Base-by-base conservation (phyloP, 768 basidiomycete species). In the Lactarius tabidus region DNA sequence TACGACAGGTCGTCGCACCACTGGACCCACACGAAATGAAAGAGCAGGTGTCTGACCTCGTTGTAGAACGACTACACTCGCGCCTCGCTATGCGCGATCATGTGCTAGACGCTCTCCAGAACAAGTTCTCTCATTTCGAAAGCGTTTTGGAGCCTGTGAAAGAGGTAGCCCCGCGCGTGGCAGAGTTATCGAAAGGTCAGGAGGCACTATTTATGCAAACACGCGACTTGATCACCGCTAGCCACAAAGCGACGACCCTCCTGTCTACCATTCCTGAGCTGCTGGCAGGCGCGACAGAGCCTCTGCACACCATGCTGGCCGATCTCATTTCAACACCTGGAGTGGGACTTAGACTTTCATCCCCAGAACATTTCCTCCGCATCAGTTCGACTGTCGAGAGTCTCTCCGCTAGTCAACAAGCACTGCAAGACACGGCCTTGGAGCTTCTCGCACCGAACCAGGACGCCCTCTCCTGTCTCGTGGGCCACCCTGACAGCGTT, bases 21-120 rank as follows among this genome's bases (percentile, higher is more conserved):
- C 83, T 93, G 29, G 92, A 94, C 71, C 85, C 90, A 0, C 90
- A 92, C 70, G 89, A 90, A 73, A 90, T 94, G 73, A 92, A 91
- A 78, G 92, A 93, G 71, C 90, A 91, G 71, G 91, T 94, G 0
- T 89, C 92, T 2, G 92, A 93, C 72, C 83, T 93, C 33, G 92
- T 94, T 2, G 89, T 94, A 8, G 92, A 92, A 72, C 84, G 92
- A 33, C 80, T 94, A 12, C 89, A 93, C 70, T 88, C 91, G 15
- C 85, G 91, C 23, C 80, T 94, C 57, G 83, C 90, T 41, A 86
- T 91, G 31, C 82, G 91, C 10, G 91, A 93, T 74, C 86, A 87
- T 71, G 74, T 82, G 7, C 82, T 85, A 20, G 88, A 91, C 43
- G 75, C 76, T 6, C 74, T 91, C 54, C 79, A 84, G 1, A 72